Conservation (phyloP, 108 stramenopile species). For the Conticribra weissflogii region DNA sequence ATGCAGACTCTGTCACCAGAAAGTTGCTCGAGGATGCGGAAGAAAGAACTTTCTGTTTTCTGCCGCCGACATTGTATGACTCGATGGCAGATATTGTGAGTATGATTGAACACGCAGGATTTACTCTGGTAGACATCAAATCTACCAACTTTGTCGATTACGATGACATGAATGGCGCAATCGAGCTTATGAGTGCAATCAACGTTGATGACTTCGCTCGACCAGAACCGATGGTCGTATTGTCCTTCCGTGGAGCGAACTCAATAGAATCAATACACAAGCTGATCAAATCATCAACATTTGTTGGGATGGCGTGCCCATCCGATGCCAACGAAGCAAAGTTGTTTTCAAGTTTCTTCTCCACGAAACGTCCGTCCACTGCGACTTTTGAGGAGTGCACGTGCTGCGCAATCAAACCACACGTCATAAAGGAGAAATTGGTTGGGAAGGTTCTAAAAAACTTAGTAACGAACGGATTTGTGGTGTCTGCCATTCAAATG, state of each 20-base stretch:
- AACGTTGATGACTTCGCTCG: constrained; percentile 26
- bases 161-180: constrained; percentile 18
- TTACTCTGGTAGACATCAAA: constrained; percentile 47
- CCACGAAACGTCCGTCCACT: constrained; percentile 27
- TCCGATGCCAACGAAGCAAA: constrained; percentile 18
- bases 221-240: constrained; percentile 25
- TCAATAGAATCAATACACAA: constrained; percentile 16
- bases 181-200: constrained; percentile 11
- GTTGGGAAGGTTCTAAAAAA: constrained; percentile 58
- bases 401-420: constrained; percentile 77
- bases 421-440: constrained; percentile 59
- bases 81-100: constrained; percentile 29
- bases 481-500: constrained; percentile 57
- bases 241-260: constrained; percentile 36
- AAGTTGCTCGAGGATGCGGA: constrained; percentile 26
- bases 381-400: constrained; percentile 78
- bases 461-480: constrained; percentile 55
- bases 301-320: constrained; percentile 17
- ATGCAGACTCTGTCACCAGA: constrained; percentile 48
- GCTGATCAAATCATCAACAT: constrained; percentile 30
- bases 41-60: constrained; percentile 25
- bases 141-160: constrained; percentile 21
- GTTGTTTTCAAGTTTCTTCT: constrained; percentile 26
- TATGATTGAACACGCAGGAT: constrained; percentile 30
- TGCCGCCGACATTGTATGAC: constrained; percentile 23